phyloP scores from a whole-genome alignment of 371 early-diverging fungal species.

The Rhizopus microsporus region DNA sequence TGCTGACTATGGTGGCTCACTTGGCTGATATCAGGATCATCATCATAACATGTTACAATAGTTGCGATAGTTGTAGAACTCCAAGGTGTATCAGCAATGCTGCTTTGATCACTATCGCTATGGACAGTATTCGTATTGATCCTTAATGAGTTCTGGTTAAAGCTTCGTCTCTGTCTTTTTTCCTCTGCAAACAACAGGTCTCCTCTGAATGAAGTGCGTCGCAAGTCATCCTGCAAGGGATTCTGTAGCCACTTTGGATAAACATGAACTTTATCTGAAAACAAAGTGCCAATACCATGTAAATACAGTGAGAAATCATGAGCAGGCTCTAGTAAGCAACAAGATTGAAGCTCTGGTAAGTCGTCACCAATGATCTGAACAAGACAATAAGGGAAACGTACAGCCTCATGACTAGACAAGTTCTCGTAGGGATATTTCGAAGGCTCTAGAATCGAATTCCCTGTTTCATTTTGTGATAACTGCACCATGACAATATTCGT shows the following conservation, averaged over 20 bases:
- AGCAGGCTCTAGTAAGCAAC: slow-evolving; percentile 6
- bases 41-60: slow-evolving; percentile 16
- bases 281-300: slow-evolving; percentile 20
- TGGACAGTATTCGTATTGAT: not conserved
- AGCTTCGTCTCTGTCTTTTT: not conserved
- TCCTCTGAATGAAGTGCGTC: not conserved
- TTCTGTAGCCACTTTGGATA: slow-evolving; percentile 15
- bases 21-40: not conserved
- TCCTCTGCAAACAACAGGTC: not conserved
- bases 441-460: not conserved
- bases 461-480: not conserved
- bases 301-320: slow-evolving; percentile 19
- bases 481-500: slow-evolving; percentile 22
- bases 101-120: slow-evolving; percentile 2
- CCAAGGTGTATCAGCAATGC: slow-evolving; percentile 2
- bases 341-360: not conserved
- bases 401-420: not conserved
- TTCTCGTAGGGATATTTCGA: not conserved
- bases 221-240: slow-evolving; percentile 7
- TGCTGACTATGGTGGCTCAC: not conserved
- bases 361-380: slow-evolving; percentile 7
- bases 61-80: slow-evolving; percentile 19
- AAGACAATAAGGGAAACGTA: slow-evolving; percentile 24
- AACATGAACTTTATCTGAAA: slow-evolving; percentile 11
- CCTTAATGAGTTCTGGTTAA: not conserved